These are phyloP conservation scores for Cordyceps farinosa DNA, from an alignment of 2,329 filamentous ascomycete genomes.

Conservation along the genomic window DNA sequence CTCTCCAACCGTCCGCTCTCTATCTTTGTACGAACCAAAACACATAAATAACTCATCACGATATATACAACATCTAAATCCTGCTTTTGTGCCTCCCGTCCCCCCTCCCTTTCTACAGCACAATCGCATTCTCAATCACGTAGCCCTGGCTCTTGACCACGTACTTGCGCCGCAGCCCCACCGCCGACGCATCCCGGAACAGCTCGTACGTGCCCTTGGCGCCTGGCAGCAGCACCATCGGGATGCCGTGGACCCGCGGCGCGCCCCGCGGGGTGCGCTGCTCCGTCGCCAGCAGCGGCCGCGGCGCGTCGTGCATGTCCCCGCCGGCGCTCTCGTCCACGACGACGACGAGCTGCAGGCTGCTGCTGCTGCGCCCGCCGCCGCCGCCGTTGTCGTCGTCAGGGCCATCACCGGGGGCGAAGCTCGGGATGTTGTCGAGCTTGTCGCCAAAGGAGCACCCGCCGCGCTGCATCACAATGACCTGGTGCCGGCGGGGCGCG, in stretches of 20 bases:
- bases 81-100: no score
- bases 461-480: conserved; percentile 79
- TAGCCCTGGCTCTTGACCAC: conserved; percentile 77
- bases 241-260: conserved; percentile 66
- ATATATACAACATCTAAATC: neutral
- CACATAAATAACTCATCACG: neutral
- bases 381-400: neutral
- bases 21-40: neutral
- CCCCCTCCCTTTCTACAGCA: conserved; percentile 36
- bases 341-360: conserved; percentile 76
- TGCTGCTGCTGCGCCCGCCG: conserved; percentile 19
- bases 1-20: neutral
- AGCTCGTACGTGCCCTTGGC: conserved; percentile 58
- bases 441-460: conserved; percentile 83
- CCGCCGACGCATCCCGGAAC: conserved; percentile 58
- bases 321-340: conserved; percentile 56
- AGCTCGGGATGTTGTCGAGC: conserved; percentile 77
- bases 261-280: conserved; percentile 71
- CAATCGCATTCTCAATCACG: conserved; percentile 72
- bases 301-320: conserved; percentile 36
- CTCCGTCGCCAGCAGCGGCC: conserved; percentile 70
- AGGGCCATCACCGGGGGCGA: conserved; percentile 36
- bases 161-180: conserved; percentile 77
- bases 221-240: conserved; percentile 79
- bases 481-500: conserved; percentile 58